These are phyloP conservation scores for Pestalotiopsis sp. DNA, from an alignment of 2,329 filamentous ascomycete genomes.

Conservation along the genomic window DNA sequence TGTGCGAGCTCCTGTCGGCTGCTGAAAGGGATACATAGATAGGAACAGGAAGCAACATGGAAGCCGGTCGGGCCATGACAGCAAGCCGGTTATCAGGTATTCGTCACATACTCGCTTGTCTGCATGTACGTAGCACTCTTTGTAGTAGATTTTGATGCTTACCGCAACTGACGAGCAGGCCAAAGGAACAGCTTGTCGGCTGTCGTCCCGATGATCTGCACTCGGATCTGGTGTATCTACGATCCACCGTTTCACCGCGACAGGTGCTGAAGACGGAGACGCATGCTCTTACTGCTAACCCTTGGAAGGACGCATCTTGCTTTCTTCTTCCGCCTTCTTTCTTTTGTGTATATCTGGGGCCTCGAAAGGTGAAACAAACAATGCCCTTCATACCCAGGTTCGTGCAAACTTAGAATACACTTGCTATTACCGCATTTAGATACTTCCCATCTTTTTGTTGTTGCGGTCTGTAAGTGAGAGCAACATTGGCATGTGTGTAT, in stretches of 20 bases:
- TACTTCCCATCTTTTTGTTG: not conserved
- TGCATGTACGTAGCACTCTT: not conserved
- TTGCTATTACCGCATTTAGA: not conserved
- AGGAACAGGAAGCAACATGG: not conserved
- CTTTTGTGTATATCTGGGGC: not conserved
- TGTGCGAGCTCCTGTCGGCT: not conserved
- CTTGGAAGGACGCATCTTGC: not conserved
- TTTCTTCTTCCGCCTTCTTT: not conserved
- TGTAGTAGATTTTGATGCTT: not conserved
- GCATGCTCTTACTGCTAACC: not conserved
- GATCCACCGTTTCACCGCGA: slow-evolving; percentile 6
- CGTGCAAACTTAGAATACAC: not conserved
- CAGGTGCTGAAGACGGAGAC: not conserved
- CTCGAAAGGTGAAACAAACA: not conserved
- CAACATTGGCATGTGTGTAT: not conserved
- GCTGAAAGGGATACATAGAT: not conserved
- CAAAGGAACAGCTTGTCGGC: not conserved
- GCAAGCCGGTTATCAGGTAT: no score
- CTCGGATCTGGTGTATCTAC: not conserved
- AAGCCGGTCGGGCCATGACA: no score
- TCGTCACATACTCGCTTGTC: not conserved
- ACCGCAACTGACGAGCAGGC: not conserved
- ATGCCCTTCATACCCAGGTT: not conserved
- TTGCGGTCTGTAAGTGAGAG: not conserved
- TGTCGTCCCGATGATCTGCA: slow-evolving; percentile 7